Evolutionary conservation across 2,329 filamentous ascomycete species (phyloP), one percentile per base, ranked within the genome.

Genomic region (Botrytis tulipae): DNA sequence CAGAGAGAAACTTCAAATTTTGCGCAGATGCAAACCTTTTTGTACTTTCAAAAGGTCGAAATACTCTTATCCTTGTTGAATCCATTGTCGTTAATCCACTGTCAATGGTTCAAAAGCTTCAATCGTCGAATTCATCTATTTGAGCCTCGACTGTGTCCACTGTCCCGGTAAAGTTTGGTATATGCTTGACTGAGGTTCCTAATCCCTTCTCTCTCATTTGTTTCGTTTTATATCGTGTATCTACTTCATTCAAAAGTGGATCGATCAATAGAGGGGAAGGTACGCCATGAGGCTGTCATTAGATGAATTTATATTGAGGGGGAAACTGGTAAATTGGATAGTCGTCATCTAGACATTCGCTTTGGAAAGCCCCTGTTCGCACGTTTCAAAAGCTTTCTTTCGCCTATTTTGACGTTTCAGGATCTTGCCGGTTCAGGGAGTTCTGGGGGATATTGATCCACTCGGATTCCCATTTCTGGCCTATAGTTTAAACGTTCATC

Each of bases 311-410:
- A 68, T 57, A 68, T 68, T 68, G 66, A 68, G 35, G 48, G 18
- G 35, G 57, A 68, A 68, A 68, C 32, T 68, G n/a, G 46, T 68
- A 68, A 57, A 68, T 57, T 68, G 48, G 46, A 54, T 68, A 35
- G 18, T 42, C 35, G 25, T 42, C 48, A 57, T 57, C 35, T 42
- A 68, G 48, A 57, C 25, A 42, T 68, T 22, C 40, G 48, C 54
- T 57, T 42, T 57, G 48, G 48, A 57, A 10, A 42, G 7, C 35
- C 48, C 66, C 22, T 57, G 66, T 68, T 42, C 66, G 25, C 48
- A 42, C 66, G 66, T 68, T 68, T 68, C 66, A 32, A 68, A 57
- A 32, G 20, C 16, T 29, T 32, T 16, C 25, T 22, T 57, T 57
- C 48, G 48, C 46, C 40, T 42, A 68, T 68, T 54, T 20, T 42